phyloP scores from a whole-genome alignment of 441 rosid genomes.

The Erysimum cheiri region DNA sequence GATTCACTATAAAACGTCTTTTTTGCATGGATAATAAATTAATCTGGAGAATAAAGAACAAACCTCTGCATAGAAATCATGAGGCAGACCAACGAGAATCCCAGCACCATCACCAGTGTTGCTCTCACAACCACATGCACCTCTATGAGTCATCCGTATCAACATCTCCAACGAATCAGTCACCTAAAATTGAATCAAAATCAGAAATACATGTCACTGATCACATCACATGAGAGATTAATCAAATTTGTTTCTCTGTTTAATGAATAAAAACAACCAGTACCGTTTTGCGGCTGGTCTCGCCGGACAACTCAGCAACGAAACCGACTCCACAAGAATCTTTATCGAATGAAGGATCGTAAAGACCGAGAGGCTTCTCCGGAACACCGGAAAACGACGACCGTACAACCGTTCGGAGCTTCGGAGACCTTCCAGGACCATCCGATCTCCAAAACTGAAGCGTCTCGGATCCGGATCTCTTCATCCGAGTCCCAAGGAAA shows the following conservation, averaged over 20 bases:
- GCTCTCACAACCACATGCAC: constrained; percentile 98
- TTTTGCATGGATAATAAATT: constrained; percentile 26
- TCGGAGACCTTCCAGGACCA: constrained; percentile 79
- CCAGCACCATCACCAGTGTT: constrained; percentile 99
- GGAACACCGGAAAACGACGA: constrained; percentile 89
- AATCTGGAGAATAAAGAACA: not conserved
- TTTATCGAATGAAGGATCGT: constrained; percentile 92
- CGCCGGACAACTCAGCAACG: constrained; percentile 94
- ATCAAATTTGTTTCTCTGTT: too few relatives aligned
- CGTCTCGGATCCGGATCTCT: constrained; percentile 58
- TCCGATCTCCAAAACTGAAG: constrained; percentile 80
- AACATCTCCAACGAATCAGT: constrained; percentile 98
- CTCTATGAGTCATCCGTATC: constrained; percentile 97
- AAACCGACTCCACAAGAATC: constrained; percentile 99
- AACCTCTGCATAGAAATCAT: constrained; percentile 80
- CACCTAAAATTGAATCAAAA: constrained; percentile 52
- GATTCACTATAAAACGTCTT: not conserved
- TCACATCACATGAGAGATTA: constrained; percentile 15
- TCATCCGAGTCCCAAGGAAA: constrained; percentile 60
- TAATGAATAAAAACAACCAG: too few relatives aligned
- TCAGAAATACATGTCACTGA: not conserved
- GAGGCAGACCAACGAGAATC: constrained; percentile 95
- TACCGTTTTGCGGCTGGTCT: constrained; percentile 92
- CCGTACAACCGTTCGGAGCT: constrained; percentile 69
- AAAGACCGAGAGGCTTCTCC: constrained; percentile 97